Evolutionary conservation across 306 rosid species (phyloP), one percentile per base, ranked within the genome.

Genomic region (Delonix regia): DNA sequence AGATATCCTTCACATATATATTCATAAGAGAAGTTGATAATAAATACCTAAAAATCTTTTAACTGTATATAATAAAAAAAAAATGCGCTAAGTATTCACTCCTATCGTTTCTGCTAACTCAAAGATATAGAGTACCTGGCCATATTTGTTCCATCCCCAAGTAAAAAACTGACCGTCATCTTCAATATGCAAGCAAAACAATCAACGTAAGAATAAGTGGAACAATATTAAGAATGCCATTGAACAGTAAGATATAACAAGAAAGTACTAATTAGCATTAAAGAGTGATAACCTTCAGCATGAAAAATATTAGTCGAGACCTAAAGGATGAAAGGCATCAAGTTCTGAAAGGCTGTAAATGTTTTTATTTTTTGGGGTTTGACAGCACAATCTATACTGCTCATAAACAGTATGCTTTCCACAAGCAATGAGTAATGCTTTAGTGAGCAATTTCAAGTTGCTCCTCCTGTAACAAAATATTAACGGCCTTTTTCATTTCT

Each of bases 121-220:
- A 53, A 53, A 34, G 74, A 69, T n/a, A 61, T 14, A 18, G 68
- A 82, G 64, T 87, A 92, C 97, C 90, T 92, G 96, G 72, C 98
- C 98, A 61, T 94, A 92, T 65, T 92, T 92, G 85, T 94, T 94
- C 97, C 98, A 92, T 60, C 98, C 98, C 98, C 98, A 94, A 56
- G 93, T 82, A 75, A 87, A 92, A 56, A 94, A 74, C 15, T 78
- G 81, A 38, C 92, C 96, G 34, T 90, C 94, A 30, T 89, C 98
- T 94, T 85, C 76, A 81, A 83, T 34, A 74, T 59, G 64, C 48
- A 39, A 52, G 71, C 10, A 28, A 15, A 45, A 62, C 28, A 66
- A 39, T 24, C 60, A 1, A 27, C 9, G 61, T 71, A 68, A n/a
- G 65, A 52, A 28, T 30, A 25, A 18, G 30, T 33, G 61, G n/a